These are phyloP conservation scores for Saccharomycopsis capsularis DNA, from an alignment of 805 yeast genomes.

Conservation along the genomic window DNA sequence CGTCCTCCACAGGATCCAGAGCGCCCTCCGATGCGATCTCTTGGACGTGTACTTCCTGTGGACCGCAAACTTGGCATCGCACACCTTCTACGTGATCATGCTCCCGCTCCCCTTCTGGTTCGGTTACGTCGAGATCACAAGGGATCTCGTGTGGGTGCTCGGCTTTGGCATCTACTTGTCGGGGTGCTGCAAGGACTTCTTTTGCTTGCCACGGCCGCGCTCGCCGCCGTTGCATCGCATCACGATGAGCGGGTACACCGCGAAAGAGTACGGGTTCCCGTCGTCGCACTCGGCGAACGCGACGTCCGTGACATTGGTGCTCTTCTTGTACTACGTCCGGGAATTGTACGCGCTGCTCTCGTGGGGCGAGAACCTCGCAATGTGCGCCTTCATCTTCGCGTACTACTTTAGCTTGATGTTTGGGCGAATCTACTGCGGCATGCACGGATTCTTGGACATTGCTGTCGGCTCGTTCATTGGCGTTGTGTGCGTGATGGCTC, in stretches of 20 bases:
- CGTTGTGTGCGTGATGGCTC: slow-evolving; percentile 37
- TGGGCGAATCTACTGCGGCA: slow-evolving; percentile 91
- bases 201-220: slow-evolving; percentile 87
- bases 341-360: not conserved
- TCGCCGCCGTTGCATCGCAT: slow-evolving; percentile 89
- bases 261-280: slow-evolving; percentile 93
- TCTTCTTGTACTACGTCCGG: slow-evolving; percentile 27
- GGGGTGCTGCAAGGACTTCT: slow-evolving; percentile 73
- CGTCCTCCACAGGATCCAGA: slow-evolving; percentile 51
- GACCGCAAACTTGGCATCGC: slow-evolving; percentile 86
- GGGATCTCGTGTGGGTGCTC: slow-evolving; percentile 65
- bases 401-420: slow-evolving; percentile 61
- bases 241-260: slow-evolving; percentile 84
- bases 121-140: slow-evolving; percentile 49
- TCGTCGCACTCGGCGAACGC: slow-evolving; percentile 94
- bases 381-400: slow-evolving; percentile 25
- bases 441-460: slow-evolving; percentile 90
- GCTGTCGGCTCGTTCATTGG: slow-evolving; percentile 64
- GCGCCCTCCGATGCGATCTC: slow-evolving; percentile 36
- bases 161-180: slow-evolving; percentile 55
- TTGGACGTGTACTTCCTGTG: slow-evolving; percentile 76
- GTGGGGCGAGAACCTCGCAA: slow-evolving; percentile 18
- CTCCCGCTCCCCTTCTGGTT: slow-evolving; percentile 83
- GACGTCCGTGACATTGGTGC: slow-evolving; percentile 61
- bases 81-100: slow-evolving; percentile 86